Percentiles rank a stretch among this genome's conserved stretches.
phyloP scores from a whole-genome alignment of 2,329 filamentous ascomycete genomes.

The Beauveria scarabaeidicola region DNA sequence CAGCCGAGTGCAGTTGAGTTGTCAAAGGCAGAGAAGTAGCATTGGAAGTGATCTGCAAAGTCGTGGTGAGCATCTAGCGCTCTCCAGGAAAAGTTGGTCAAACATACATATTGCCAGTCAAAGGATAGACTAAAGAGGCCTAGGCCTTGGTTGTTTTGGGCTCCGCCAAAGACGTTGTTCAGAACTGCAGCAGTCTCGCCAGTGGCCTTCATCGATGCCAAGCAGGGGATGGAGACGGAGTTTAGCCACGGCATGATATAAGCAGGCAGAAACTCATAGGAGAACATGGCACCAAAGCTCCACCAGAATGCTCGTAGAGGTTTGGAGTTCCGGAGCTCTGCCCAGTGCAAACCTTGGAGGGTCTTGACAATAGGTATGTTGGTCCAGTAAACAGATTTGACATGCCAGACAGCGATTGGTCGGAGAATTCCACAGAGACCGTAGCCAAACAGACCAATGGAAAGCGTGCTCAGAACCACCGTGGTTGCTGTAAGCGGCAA shows the following conservation, averaged over 20 bases:
- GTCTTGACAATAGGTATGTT: conserved; percentile 44
- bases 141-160: conserved; percentile 43
- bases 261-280: conserved; percentile 45
- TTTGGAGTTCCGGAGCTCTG: conserved; percentile 39
- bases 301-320: conserved; percentile 46
- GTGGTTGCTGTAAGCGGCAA: conserved; percentile 36
- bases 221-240: conserved; percentile 44
- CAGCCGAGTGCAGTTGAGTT: conserved; percentile 37
- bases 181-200: conserved; percentile 34
- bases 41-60: conserved; percentile 41
- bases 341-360: conserved; percentile 47
- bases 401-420: conserved; percentile 46
- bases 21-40: conserved; percentile 44
- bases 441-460: conserved; percentile 48
- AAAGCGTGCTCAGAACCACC: conserved; percentile 40
- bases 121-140: conserved; percentile 40
- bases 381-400: conserved; percentile 48
- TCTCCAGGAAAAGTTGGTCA: not conserved
- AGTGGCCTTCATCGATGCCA: conserved; percentile 43
- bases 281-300: conserved; percentile 37
- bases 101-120: conserved; percentile 47
- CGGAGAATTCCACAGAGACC: conserved; percentile 45
- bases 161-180: conserved; percentile 42
- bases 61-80: not conserved
- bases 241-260: conserved; percentile 50